Percentiles rank a stretch among this genome's conserved stretches.
These are phyloP conservation scores for Thyridium curvatum DNA, from an alignment of 2,329 filamentous ascomycete genomes.

Conservation along the genomic window DNA sequence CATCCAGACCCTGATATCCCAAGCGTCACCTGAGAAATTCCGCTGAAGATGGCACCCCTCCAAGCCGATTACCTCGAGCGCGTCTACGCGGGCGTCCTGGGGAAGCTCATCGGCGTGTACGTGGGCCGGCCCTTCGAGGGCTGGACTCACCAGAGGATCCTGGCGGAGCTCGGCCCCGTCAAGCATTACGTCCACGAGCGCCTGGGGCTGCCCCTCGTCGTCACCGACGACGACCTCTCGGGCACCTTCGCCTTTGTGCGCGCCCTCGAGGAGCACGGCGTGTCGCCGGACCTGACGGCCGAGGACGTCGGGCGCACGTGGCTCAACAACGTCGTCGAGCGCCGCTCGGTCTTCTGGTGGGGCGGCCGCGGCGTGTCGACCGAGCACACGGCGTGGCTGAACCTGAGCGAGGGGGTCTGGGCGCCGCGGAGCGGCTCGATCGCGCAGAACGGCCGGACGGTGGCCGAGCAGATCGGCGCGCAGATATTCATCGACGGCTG, in stretches of 20 bases:
- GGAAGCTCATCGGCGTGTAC: conserved; percentile 25
- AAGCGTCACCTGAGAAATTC: too few species aligned
- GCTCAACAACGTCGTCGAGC: conserved; percentile 18
- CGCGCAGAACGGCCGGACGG: conserved; percentile 13
- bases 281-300: conserved; percentile 2
- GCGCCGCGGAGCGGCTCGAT: conserved; percentile 20
- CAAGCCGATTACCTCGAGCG: conserved; percentile 17
- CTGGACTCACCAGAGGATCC: conserved; percentile 22
- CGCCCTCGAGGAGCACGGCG: conserved; percentile 19
- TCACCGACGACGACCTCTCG: conserved; percentile 20
- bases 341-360: conserved; percentile 24
- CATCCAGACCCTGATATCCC: too few species aligned
- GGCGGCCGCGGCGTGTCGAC: conserved; percentile 24
- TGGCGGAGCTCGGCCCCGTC: conserved; percentile 17
- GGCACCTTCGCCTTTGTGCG: conserved; percentile 23
- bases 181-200: conserved; percentile 20
- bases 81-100: conserved; percentile 24
- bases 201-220: conserved; percentile 14
- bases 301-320: conserved; percentile 14
- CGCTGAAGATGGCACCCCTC: too few species aligned
- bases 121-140: conserved; percentile 23
- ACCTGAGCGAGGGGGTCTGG: conserved; percentile 24
- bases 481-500: conserved; percentile 27
- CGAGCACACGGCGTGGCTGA: conserved; percentile 25
- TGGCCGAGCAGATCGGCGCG: conserved; percentile 24